Conservation (phyloP, 805 yeast species). For the Jamesozyma spencerorum region DNA sequence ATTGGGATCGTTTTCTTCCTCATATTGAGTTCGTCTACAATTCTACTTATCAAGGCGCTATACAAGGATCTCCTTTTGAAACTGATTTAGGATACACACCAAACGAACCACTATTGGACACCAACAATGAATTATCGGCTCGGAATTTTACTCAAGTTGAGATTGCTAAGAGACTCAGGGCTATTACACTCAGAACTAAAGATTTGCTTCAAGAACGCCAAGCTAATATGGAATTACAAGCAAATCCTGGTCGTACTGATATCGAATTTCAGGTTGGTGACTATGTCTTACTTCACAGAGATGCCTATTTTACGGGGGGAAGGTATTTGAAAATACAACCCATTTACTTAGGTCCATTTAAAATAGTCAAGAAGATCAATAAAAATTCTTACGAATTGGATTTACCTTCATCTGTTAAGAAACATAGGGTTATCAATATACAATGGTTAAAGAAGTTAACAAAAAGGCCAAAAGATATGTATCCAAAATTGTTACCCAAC, state of each 20-base stretch:
- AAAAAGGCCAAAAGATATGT: no score
- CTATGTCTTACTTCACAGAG: slow-evolving; percentile 3
- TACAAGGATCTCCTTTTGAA: slow-evolving; percentile 5
- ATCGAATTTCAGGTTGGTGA: slow-evolving; percentile 3
- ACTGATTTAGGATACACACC: slow-evolving; percentile 9
- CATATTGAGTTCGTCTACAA: slow-evolving; percentile 7
- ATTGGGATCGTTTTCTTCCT: slow-evolving; percentile 5
- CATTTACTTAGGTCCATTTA: no score
- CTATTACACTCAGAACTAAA: background rate
- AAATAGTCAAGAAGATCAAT: no score
- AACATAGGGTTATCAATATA: no score
- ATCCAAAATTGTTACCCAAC: no score
- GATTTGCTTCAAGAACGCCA: slow-evolving; percentile 2
- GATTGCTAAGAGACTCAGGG: background rate
- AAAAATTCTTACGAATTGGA: no score
- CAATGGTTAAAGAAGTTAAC: no score
- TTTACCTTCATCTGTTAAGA: no score
- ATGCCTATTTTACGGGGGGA: slow-evolving; percentile 6
- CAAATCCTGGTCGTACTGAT: slow-evolving; percentile 1
- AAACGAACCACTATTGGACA: slow-evolving; percentile 3
- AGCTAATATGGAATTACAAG: slow-evolving; percentile 1
- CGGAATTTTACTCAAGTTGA: background rate
- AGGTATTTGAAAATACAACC: no score
- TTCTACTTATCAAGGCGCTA: slow-evolving; percentile 1
- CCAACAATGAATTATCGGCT: background rate